phyloP scores from a whole-genome alignment of 2,329 filamentous ascomycete genomes.

The Diaporthe sp. region DNA sequence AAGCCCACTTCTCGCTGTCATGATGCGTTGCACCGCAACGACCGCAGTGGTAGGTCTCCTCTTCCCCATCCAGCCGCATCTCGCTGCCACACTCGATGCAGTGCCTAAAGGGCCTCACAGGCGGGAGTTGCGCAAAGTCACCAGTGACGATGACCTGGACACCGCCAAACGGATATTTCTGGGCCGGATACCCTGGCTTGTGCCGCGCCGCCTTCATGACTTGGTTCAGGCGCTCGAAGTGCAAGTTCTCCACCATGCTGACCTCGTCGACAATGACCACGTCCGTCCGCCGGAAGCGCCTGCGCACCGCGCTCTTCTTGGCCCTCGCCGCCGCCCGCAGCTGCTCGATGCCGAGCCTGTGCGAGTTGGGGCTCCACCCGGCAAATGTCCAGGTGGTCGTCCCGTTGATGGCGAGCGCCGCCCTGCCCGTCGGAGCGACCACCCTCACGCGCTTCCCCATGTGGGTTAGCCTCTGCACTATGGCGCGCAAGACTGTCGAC shows the following conservation, averaged over 20 bases:
- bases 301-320: constrained; percentile 42
- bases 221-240: constrained; percentile 61
- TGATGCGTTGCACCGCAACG: constrained; percentile 47
- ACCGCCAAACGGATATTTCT: too few relatives aligned
- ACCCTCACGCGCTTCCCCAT: constrained; percentile 56
- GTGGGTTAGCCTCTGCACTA: constrained; percentile 50
- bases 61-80: constrained; percentile 36
- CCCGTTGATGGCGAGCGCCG: constrained; percentile 67
- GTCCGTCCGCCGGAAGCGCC: constrained; percentile 55
- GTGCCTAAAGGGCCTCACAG: constrained; percentile 64
- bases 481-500: constrained; percentile 63
- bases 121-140: constrained; percentile 71
- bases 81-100: constrained; percentile 60
- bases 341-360: constrained; percentile 51
- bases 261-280: constrained; percentile 73
- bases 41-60: constrained; percentile 45
- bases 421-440: constrained; percentile 68
- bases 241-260: too few relatives aligned
- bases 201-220: constrained; percentile 53
- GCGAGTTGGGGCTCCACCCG: constrained; percentile 61
- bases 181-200: not conserved
- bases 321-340: constrained; percentile 46
- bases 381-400: constrained; percentile 67
- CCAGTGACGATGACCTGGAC: too few relatives aligned
- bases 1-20: constrained; percentile 69